Evolutionary conservation across 805 yeast species (phyloP).

Genomic region (Candida corydali): DNA sequence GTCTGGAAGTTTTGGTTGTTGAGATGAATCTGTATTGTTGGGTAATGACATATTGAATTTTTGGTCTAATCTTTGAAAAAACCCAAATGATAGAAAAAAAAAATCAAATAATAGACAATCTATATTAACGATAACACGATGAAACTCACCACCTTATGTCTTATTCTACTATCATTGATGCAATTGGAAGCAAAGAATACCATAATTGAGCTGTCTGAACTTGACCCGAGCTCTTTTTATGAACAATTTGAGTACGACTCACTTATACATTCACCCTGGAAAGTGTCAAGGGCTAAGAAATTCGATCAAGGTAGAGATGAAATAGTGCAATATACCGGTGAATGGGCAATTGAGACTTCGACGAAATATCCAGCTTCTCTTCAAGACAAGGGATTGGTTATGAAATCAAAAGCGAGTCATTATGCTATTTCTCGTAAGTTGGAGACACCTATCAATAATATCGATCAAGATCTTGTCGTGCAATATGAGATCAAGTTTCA

Average conservation of each 20-base stretch:
- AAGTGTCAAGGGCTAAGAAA: slow-evolving; percentile 52
- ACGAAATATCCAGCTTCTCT: slow-evolving; percentile 48
- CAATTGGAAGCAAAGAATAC: background rate
- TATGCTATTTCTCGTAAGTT: slow-evolving; percentile 75
- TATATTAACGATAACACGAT: background rate
- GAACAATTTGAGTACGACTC: slow-evolving; percentile 51
- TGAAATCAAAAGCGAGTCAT: slow-evolving; percentile 71
- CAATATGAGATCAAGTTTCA: slow-evolving; percentile 90
- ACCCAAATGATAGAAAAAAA: too few relatives aligned
- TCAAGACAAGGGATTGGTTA: slow-evolving; percentile 73
- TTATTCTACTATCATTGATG: background rate
- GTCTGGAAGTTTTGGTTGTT: slow-evolving; percentile 22
- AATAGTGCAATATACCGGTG: slow-evolving; percentile 55
- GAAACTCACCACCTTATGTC: background rate
- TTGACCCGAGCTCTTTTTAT: slow-evolving; percentile 48
- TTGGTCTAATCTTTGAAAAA: background rate
- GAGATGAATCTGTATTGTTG: background rate
- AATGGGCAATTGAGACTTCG: slow-evolving; percentile 65
- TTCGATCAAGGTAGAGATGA: slow-evolving; percentile 35
- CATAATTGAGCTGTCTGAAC: slow-evolving; percentile 29
- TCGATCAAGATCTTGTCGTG: slow-evolving; percentile 63
- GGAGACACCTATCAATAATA: slow-evolving; percentile 54
- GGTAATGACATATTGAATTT: slow-evolving; percentile 2
- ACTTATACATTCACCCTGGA: slow-evolving; percentile 31
- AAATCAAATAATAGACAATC: too few relatives aligned